Base-by-base conservation (phyloP, 805 yeast species). In the Alloascoidea hylecoeti region DNA sequence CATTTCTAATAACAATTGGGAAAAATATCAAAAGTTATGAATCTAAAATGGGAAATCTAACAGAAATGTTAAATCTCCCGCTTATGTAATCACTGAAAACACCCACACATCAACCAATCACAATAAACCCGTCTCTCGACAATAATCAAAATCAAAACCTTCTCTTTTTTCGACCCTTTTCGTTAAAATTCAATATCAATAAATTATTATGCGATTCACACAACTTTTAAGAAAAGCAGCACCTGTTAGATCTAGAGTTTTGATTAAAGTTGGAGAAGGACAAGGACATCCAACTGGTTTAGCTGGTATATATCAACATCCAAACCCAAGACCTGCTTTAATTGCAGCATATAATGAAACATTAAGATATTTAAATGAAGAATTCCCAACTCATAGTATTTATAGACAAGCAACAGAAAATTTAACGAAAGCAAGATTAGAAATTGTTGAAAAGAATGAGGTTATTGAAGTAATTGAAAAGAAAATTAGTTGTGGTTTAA, bases 251-350 rank as follows among this genome's bases (percentile, higher is more conserved):
- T 9, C 30, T n/a, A 9, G n/a, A 23, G 30, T 9, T 9, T n/a
- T n/a, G 45, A 56, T 68, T 12, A 64, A 78, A 41, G 68, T 78
- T 42, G 72, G 66, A 49, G 61, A 83, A 9, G 66, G 68, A 3
- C 60, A 63, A 28, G 86, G 85, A 0, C 63, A 74, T 48, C 89
- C 89, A 18, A 84, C 94, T 15, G 95, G 95, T 46, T 48, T 84
- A 43, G 71, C 95, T 3, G 94, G 92, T 2, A 57, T 84, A 44
- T 66, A 61, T 50, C 81, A 78, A 55, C 92, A 82, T 56, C 94
- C 94, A 37, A 70, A 78, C 53, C 94, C 95, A 39, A 72, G 84
- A 55, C 88, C 89, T 2, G 82, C 86, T 2, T 64, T 84, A 49
- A 61, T 73, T 41, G 69, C 79, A 28, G 61, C 84, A 35, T 84